Percentiles rank a stretch among this genome's conserved stretches.
phyloP scores from a whole-genome alignment of 176 grass and related monocot genomes.

The Thalia dealbata region DNA sequence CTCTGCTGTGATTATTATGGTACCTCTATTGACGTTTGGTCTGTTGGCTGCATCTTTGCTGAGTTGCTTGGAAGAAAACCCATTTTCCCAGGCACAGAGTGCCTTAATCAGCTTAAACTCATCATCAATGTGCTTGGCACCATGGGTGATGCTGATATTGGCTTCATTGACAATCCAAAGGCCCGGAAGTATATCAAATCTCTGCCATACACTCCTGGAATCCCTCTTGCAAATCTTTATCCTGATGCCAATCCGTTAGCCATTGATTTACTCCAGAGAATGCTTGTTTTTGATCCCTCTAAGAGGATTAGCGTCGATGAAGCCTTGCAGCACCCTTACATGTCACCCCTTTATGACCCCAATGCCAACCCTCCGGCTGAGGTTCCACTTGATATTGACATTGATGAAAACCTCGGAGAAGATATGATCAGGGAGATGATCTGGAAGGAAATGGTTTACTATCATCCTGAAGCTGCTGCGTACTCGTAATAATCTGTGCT shows the following conservation, averaged over 20 bases:
- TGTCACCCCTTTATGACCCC: constrained; percentile 30
- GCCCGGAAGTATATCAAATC: constrained; percentile 38
- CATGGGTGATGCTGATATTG: constrained; percentile 29
- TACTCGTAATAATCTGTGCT: constrained; percentile 18
- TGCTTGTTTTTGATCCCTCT: constrained; percentile 37
- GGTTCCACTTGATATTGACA: constrained; percentile 32
- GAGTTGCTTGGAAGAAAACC: constrained; percentile 40
- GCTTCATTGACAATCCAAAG: constrained; percentile 35
- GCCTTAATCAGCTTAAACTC: constrained; percentile 40
- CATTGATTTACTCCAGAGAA: constrained; percentile 33
- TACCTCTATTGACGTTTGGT: constrained; percentile 44
- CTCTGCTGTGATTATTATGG: constrained; percentile 38
- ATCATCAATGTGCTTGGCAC: constrained; percentile 36
- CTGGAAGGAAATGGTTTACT: constrained; percentile 36
- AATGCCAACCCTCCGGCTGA: constrained; percentile 26
- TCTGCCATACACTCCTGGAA: constrained; percentile 29
- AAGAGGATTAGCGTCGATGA: constrained; percentile 33
- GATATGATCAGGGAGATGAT: constrained; percentile 40
- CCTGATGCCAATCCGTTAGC: constrained; percentile 29
- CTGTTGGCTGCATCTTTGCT: constrained; percentile 39
- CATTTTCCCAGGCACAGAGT: constrained; percentile 35
- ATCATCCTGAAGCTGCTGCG: constrained; percentile 29
- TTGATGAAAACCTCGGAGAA: constrained; percentile 35
- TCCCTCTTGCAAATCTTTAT: constrained; percentile 32
- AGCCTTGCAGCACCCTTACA: constrained; percentile 31